Conservation (phyloP, 1,139 yeast genomes). For the Kodamaea alishanica region DNA sequence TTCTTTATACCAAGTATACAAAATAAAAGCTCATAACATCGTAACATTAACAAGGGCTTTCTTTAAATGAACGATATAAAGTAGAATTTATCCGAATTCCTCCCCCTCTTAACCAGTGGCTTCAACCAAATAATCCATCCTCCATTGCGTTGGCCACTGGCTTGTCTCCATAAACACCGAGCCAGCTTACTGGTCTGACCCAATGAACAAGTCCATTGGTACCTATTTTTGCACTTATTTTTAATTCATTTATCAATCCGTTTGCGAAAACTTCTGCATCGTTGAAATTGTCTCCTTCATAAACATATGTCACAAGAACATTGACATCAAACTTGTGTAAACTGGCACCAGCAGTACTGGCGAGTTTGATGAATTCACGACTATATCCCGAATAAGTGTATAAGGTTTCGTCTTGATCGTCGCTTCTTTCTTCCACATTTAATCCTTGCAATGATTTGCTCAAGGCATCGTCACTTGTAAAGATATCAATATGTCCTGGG, state of each 20-base stretch:
- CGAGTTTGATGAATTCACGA: constrained; percentile 5
- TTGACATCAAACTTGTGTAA: constrained; percentile 14
- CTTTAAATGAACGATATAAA: too few species aligned
- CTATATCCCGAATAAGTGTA: constrained; percentile 13
- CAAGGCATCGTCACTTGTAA: constrained; percentile 33
- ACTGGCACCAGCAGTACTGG: constrained; percentile 2
- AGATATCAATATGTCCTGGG: constrained; percentile 28
- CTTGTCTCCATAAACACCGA: constrained; percentile 74
- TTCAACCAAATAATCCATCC: constrained; percentile 66
- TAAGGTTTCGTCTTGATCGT: constrained; percentile 5
- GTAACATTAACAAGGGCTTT: too few species aligned
- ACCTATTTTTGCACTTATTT: background rate
- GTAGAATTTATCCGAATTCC: too few species aligned
- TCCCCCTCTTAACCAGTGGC: background rate
- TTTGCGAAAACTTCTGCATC: constrained; percentile 64
- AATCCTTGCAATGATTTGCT: constrained; percentile 31
- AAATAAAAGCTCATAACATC: too few species aligned
- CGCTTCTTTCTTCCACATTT: constrained; percentile 13
- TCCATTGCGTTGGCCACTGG: constrained; percentile 67
- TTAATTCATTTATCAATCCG: constrained; percentile 18
- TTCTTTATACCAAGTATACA: too few species aligned
- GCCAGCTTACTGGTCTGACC: constrained; percentile 74
- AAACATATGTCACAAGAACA: constrained; percentile 53
- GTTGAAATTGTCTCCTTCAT: constrained; percentile 82
- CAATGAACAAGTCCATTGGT: constrained; percentile 22